Evolutionary conservation across 345 rosid species (phyloP).

Genomic region (Eucalyptus pauciflora): DNA sequence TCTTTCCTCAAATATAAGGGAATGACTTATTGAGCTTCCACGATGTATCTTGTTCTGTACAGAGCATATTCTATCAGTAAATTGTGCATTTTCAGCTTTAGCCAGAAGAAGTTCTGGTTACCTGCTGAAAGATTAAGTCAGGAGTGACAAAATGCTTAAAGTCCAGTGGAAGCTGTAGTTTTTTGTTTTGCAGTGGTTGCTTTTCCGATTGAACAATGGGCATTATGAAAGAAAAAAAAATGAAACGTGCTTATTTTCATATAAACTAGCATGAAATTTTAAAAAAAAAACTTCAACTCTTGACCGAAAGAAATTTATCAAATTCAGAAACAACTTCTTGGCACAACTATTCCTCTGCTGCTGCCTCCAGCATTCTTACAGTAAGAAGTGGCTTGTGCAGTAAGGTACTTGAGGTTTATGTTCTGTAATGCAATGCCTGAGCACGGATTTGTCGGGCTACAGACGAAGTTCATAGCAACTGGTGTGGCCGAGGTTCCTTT

Average conservation of each 20-base stretch:
- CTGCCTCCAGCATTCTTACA: constrained; percentile 12
- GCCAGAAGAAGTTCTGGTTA: neutral
- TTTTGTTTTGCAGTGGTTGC: neutral
- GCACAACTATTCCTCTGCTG: constrained; percentile 7
- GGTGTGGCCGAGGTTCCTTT: constrained; percentile 24
- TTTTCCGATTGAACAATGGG: neutral
- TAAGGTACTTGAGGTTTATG: constrained; percentile 7
- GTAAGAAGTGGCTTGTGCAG: constrained; percentile 11
- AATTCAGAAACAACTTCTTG: constrained; percentile 5
- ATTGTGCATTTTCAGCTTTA: neutral
- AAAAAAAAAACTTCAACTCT: neutral
- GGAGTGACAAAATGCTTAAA: neutral
- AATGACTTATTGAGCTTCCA: neutral
- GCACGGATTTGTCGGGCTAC: constrained; percentile 23
- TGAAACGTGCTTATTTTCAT: neutral
- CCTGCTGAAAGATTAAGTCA: neutral
- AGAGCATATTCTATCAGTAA: neutral
- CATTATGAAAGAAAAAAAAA: neutral
- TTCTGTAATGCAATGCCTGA: constrained; percentile 6
- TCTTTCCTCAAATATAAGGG: neutral
- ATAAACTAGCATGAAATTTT: neutral
- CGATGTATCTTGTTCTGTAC: neutral
- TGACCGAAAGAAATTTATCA: neutral
- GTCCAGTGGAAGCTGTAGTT: neutral
- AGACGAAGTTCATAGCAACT: constrained; percentile 17